A percentile compares a stretch with the other conserved stretches of the same genome.
phyloP scores from a whole-genome alignment of 1,284 basidiomycete genomes.

The Trametes polyzona region DNA sequence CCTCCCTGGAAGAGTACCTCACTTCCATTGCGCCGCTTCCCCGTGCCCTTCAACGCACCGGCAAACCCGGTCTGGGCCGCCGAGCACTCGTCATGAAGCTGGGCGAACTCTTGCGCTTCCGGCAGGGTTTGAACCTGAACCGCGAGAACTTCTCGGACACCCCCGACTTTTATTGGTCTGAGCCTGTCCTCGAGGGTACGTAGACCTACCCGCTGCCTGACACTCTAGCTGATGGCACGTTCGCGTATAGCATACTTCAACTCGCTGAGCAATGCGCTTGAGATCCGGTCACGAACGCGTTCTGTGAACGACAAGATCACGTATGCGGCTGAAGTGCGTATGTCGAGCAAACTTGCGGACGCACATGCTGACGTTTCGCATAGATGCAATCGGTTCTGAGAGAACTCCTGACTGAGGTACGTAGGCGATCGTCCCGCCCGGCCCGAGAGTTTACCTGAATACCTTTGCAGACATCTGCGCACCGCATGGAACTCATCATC shows the following conservation, averaged over 20 bases:
- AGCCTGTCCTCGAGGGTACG: conserved; percentile 84
- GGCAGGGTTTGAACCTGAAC: conserved; percentile 87
- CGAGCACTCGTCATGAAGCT: conserved; percentile 86
- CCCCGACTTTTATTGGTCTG: conserved; percentile 91
- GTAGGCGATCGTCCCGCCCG: too few species aligned
- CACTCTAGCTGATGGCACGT: background rate
- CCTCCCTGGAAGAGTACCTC: conserved; percentile 80
- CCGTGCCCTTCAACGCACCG: conserved; percentile 72
- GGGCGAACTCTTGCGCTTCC: conserved; percentile 85
- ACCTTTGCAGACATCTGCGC: conserved; percentile 68
- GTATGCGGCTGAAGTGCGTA: conserved; percentile 82
- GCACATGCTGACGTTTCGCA: background rate
- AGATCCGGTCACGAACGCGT: conserved; percentile 79
- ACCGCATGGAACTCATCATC: conserved; percentile 91
- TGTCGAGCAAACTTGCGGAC: conserved; percentile 6
- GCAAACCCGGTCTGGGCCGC: conserved; percentile 79
- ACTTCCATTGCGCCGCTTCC: conserved; percentile 81
- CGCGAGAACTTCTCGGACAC: conserved; percentile 88
- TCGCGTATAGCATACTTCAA: conserved; percentile 84
- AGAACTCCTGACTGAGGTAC: conserved; percentile 78
- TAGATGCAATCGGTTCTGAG: conserved; percentile 74
- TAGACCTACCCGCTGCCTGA: too few species aligned
- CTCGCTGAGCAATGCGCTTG: conserved; percentile 78
- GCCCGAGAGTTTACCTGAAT: too few species aligned
- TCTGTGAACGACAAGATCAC: conserved; percentile 92